Evolutionary conservation across 2,329 filamentous ascomycete genomes (phyloP).

Genomic region (Daldinia sp.): DNA sequence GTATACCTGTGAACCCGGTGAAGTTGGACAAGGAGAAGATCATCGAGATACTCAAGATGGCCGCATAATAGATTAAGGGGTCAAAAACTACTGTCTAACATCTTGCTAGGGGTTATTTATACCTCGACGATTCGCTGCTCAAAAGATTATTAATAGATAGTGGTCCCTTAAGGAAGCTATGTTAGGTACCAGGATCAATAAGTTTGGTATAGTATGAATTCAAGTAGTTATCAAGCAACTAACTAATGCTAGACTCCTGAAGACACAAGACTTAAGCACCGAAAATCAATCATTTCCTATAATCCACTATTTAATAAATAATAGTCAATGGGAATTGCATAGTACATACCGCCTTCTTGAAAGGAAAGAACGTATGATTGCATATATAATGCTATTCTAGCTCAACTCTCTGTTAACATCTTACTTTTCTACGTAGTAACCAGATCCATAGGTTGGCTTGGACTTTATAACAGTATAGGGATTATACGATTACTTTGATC

Average conservation of each 20-base stretch:
- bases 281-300: background rate
- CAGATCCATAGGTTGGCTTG: too few relatives aligned
- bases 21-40: constrained; percentile 41
- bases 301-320: background rate
- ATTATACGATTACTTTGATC: too few relatives aligned
- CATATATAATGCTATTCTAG: too few relatives aligned
- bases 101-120: background rate
- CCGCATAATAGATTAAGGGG: constrained; percentile 12
- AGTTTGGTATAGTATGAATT: background rate
- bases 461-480: too few relatives aligned
- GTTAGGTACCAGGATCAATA: background rate
- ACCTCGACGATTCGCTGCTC: background rate
- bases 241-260: background rate
- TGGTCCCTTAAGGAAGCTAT: background rate
- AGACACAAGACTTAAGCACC: background rate
- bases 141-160: background rate
- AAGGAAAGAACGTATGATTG: too few relatives aligned
- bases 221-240: background rate
- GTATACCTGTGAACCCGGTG: constrained; percentile 35
- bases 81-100: background rate
- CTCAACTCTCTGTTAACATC: too few relatives aligned
- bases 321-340: too few relatives aligned
- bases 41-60: constrained; percentile 43
- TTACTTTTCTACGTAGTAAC: too few relatives aligned
- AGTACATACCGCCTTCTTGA: too few relatives aligned